phyloP scores from a whole-genome alignment of 2,329 filamentous ascomycete species.

The Botrytis paeoniae region DNA sequence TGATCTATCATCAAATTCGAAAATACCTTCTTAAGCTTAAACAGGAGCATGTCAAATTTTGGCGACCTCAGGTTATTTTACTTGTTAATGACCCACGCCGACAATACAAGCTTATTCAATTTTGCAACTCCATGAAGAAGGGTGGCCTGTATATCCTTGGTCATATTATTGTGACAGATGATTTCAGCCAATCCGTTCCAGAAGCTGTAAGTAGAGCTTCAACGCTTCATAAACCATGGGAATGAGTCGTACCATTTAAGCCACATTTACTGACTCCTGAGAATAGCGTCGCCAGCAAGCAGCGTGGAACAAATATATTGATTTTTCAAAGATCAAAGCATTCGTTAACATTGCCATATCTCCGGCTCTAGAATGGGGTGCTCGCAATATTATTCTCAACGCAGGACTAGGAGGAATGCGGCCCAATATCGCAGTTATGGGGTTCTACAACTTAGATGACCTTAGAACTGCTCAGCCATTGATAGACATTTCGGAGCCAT shows the following conservation, averaged over 20 bases:
- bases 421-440: slow-evolving; percentile 80
- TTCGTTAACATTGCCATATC: slow-evolving; percentile 86
- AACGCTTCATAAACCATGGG: not conserved
- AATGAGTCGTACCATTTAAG: not conserved
- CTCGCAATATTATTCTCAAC: slow-evolving; percentile 76
- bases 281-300: slow-evolving; percentile 65
- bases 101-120: slow-evolving; percentile 81
- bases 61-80: slow-evolving; percentile 83
- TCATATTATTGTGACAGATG: slow-evolving; percentile 81
- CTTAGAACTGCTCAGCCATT: slow-evolving; percentile 59
- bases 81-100: slow-evolving; percentile 79
- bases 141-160: slow-evolving; percentile 78
- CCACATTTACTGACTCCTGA: not conserved
- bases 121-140: slow-evolving; percentile 89
- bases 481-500: slow-evolving; percentile 53
- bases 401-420: slow-evolving; percentile 84
- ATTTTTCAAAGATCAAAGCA: slow-evolving; percentile 81
- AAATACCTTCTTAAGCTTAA: slow-evolving; percentile 82
- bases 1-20: slow-evolving; percentile 85
- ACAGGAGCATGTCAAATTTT: slow-evolving; percentile 90
- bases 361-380: slow-evolving; percentile 79
- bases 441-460: slow-evolving; percentile 78
- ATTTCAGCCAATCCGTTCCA: slow-evolving; percentile 74
- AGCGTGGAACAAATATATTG: slow-evolving; percentile 79
- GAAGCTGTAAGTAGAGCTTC: slow-evolving; percentile 52